A percentile compares a stretch with the other conserved stretches of the same genome.
Evolutionary conservation across 2,329 filamentous ascomycete genomes (phyloP).

Genomic region (Boeremia lycopersici): DNA sequence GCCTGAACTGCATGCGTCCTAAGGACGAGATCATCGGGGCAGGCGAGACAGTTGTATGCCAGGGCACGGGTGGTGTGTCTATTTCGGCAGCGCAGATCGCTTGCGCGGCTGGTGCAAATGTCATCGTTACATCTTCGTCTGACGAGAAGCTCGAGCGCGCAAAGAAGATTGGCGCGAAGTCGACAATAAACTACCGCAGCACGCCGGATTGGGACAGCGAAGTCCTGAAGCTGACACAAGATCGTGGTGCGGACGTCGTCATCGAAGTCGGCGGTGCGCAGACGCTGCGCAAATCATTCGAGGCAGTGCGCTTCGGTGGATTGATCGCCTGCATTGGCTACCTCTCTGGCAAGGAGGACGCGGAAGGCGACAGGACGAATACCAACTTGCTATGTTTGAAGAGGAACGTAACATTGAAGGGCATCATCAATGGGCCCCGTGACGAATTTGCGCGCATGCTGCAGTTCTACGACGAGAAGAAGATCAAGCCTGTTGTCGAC

Average conservation of each 20-base stretch:
- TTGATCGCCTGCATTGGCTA: conserved; percentile 52
- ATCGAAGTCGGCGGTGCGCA: conserved; percentile 59
- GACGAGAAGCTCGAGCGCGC: conserved; percentile 61
- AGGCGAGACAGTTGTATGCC: conserved; percentile 47
- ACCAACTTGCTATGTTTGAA: conserved; percentile 63
- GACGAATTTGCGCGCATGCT: conserved; percentile 57
- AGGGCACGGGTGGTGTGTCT: conserved; percentile 54
- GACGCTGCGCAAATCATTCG: conserved; percentile 55
- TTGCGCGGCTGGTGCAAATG: conserved; percentile 49
- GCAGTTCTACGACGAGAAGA: conserved; percentile 49
- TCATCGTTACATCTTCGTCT: conserved; percentile 66
- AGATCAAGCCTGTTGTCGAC: conserved; percentile 51
- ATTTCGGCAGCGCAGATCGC: conserved; percentile 51
- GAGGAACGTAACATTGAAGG: conserved; percentile 60
- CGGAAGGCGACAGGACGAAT: conserved; percentile 60
- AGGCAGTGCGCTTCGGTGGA: conserved; percentile 51
- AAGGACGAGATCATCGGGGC: conserved; percentile 57
- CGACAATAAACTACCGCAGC: conserved; percentile 66
- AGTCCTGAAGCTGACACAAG: conserved; percentile 56
- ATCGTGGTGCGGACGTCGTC: conserved; percentile 55
- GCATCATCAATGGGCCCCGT: conserved; percentile 67
- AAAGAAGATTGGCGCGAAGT: conserved; percentile 61
- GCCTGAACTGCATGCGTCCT: conserved; percentile 65
- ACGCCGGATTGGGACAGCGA: conserved; percentile 65
- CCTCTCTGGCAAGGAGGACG: conserved; percentile 61